Evolutionary conservation across 164 flowering plant species (phyloP).

Genomic region (Stephania yunnanensis): DNA sequence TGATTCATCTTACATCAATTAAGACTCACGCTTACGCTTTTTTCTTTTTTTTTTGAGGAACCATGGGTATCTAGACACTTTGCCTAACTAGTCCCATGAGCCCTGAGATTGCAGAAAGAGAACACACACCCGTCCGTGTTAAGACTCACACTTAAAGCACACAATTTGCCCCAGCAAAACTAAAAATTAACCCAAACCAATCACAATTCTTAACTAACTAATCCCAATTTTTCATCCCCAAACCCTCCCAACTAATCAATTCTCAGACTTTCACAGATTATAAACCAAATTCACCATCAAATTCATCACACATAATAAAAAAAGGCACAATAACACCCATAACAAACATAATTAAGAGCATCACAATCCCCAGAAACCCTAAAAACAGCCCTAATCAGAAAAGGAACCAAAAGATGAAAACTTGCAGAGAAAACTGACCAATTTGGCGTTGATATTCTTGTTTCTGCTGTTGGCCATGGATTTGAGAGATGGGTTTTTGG

Average conservation of each 20-base stretch:
- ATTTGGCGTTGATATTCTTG: background rate
- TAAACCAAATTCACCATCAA: background rate
- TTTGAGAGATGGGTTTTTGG: background rate
- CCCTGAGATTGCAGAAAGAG: too few relatives aligned
- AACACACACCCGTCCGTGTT: too few relatives aligned
- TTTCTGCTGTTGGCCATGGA: conserved; percentile 1
- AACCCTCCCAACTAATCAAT: background rate
- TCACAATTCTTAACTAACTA: too few relatives aligned
- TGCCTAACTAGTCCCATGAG: too few relatives aligned
- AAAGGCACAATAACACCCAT: background rate
- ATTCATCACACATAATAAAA: background rate
- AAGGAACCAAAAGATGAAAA: background rate
- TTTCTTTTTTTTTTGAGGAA: too few relatives aligned
- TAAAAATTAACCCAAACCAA: too few relatives aligned
- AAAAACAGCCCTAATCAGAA: background rate
- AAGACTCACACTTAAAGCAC: too few relatives aligned
- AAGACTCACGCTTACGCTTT: too few relatives aligned
- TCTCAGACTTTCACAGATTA: background rate
- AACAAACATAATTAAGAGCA: background rate
- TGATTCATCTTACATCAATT: too few relatives aligned
- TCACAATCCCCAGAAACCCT: background rate
- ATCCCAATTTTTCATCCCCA: too few relatives aligned
- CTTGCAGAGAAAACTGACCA: background rate
- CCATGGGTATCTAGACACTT: too few relatives aligned
- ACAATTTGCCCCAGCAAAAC: too few relatives aligned